Percentiles rank a stretch among this genome's conserved stretches.
Evolutionary conservation across 345 rosid genomes (phyloP).

Genomic region (Salix viminalis): DNA sequence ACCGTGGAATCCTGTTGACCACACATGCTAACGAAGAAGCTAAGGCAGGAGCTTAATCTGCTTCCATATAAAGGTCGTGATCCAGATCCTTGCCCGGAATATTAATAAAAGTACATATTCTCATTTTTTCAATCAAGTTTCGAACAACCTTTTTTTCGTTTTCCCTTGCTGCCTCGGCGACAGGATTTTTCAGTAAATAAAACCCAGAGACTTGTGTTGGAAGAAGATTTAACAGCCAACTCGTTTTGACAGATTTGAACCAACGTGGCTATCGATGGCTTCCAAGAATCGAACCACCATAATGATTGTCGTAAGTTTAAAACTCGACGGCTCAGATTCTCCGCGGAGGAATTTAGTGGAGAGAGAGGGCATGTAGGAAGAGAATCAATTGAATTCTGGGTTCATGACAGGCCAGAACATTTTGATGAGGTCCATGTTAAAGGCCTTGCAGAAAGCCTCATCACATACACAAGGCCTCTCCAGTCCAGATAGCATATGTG

Average conservation of each 20-base stretch:
- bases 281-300: background rate
- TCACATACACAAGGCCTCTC: background rate
- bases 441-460: background rate
- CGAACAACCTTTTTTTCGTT: no score
- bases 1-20: background rate
- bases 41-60: background rate
- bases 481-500: background rate
- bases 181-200: no score
- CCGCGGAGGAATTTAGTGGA: no score
- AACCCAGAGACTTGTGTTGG: no score
- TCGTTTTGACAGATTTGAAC: no score
- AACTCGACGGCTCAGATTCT: background rate
- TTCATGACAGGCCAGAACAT: background rate
- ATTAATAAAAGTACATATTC: background rate
- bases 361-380: no score
- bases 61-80: background rate
- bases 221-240: no score
- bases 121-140: no score
- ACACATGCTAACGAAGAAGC: background rate
- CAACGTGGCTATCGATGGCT: no score
- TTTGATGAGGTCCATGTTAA: background rate
- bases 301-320: background rate
- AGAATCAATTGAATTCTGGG: background rate
- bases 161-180: no score
- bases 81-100: no score